Evolutionary conservation across 495 filamentous ascomycete genomes (phyloP).

Genomic region (Extremus antarcticus): DNA sequence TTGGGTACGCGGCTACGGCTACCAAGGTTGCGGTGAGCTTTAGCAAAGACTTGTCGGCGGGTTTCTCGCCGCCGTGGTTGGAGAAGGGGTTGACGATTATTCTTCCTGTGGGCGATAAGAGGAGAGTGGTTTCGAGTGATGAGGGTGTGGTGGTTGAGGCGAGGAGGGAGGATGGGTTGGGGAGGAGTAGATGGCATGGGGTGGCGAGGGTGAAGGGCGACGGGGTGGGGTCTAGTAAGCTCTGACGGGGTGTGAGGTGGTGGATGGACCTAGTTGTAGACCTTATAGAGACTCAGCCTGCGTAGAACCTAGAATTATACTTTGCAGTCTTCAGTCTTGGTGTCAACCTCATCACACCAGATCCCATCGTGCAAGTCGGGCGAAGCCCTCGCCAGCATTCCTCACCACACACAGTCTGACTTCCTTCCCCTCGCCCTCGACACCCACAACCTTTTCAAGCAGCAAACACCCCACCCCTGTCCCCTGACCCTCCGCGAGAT

Average conservation of each 20-base stretch:
- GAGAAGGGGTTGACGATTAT: constrained; percentile 20
- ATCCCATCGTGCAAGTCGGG: constrained; percentile 66
- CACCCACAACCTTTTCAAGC: constrained; percentile 46
- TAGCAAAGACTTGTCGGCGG: constrained; percentile 8
- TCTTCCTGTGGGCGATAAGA: constrained; percentile 23
- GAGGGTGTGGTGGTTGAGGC: constrained; percentile 7
- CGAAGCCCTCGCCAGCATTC: constrained; percentile 62
- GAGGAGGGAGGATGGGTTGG: constrained; percentile 6
- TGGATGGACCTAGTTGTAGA: background rate
- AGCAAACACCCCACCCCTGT: constrained; percentile 65
- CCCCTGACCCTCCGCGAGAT: constrained; percentile 63
- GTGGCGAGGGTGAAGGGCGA: background rate
- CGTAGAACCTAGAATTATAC: background rate
- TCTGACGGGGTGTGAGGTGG: background rate
- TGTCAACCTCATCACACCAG: constrained; percentile 6
- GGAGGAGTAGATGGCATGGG: constrained; percentile 5
- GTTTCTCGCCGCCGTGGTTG: constrained; percentile 22
- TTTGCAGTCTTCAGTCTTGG: too few species aligned
- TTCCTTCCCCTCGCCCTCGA: constrained; percentile 18
- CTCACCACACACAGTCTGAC: constrained; percentile 65
- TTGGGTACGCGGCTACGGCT: constrained; percentile 18
- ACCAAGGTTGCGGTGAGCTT: constrained; percentile 19
- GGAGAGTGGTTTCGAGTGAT: constrained; percentile 12
- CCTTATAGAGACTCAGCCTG: background rate
- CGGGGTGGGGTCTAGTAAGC: background rate